These are phyloP conservation scores for Piper longum DNA, from an alignment of 164 flowering plant species.

Conservation along the genomic window DNA sequence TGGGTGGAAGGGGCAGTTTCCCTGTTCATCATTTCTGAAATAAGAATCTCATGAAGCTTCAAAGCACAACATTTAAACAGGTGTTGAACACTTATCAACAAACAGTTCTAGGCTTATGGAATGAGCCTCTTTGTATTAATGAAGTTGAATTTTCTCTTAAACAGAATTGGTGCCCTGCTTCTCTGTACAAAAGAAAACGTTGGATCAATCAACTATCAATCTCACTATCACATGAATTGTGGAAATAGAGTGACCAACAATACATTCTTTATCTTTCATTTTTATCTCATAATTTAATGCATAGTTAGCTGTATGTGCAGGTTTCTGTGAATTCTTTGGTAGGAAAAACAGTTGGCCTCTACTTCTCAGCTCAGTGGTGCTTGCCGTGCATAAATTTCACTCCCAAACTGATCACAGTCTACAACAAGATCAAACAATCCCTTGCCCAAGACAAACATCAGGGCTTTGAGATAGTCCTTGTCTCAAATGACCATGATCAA, in stretches of 20 bases:
- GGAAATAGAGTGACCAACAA: not conserved
- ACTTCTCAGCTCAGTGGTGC: conserved; percentile 73
- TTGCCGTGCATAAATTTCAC: conserved; percentile 50
- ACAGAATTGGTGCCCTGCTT: not conserved
- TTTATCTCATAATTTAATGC: not conserved
- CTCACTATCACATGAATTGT: not conserved
- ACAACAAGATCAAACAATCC: conserved; percentile 35
- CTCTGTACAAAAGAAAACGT: not conserved
- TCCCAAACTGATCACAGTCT: conserved; percentile 41
- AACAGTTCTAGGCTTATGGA: too few relatives aligned
- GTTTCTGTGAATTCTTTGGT: conserved; percentile 26
- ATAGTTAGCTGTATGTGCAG: conserved; percentile 8
- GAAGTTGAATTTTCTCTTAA: not conserved
- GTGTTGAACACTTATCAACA: too few relatives aligned
- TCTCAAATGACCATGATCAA: conserved; percentile 47
- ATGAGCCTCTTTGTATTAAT: not conserved
- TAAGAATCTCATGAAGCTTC: too few relatives aligned
- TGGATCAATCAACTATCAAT: not conserved
- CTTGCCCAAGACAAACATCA: conserved; percentile 4
- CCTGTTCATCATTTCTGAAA: too few relatives aligned
- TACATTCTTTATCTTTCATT: not conserved
- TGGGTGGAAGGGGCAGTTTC: too few relatives aligned
- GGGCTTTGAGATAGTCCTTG: conserved; percentile 50
- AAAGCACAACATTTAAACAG: too few relatives aligned
- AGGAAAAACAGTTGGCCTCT: conserved; percentile 71